A percentile compares a stretch with the other conserved stretches of the same genome.
Conservation (phyloP, 768 basidiomycete species). For the Tremella fuciformis region DNA sequence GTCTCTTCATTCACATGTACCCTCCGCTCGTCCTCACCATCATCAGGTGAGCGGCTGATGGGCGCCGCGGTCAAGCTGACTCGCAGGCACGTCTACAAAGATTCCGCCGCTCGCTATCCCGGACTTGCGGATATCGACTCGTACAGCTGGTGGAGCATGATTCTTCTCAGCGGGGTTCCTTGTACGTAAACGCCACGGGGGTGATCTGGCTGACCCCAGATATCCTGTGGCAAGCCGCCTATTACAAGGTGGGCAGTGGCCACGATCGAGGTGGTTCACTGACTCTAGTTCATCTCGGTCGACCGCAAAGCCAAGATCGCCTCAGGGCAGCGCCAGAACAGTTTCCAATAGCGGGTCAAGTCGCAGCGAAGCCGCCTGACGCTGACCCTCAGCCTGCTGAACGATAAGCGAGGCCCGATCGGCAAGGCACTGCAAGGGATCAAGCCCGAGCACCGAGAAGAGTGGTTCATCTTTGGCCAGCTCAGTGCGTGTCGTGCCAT, state of each 20-base stretch:
- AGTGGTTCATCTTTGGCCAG: constrained; percentile 80
- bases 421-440: constrained; percentile 67
- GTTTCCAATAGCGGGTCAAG: constrained; percentile 63
- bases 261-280: constrained; percentile 9
- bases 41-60: constrained; percentile 55
- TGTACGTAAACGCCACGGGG: constrained; percentile 61
- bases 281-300: constrained; percentile 68
- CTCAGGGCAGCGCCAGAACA: constrained; percentile 86
- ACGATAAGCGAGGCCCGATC: constrained; percentile 80
- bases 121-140: constrained; percentile 70
- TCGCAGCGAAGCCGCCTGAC: neutral
- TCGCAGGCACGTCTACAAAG: constrained; percentile 79
- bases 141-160: constrained; percentile 66
- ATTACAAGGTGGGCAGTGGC: constrained; percentile 65
- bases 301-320: constrained; percentile 84
- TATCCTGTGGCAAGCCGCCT: constrained; percentile 84
- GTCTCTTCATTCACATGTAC: constrained; percentile 87
- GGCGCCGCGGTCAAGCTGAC: neutral
- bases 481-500: constrained; percentile 59
- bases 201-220: constrained; percentile 57
- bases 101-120: constrained; percentile 77
- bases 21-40: constrained; percentile 86
- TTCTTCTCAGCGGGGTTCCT: constrained; percentile 75
- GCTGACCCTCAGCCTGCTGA: constrained; percentile 59
- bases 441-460: constrained; percentile 63